A percentile compares a stretch with the other conserved stretches of the same genome.
These are phyloP conservation scores for Aureobasidium leucospermi DNA, from an alignment of 2,329 filamentous ascomycete species.

Conservation along the genomic window DNA sequence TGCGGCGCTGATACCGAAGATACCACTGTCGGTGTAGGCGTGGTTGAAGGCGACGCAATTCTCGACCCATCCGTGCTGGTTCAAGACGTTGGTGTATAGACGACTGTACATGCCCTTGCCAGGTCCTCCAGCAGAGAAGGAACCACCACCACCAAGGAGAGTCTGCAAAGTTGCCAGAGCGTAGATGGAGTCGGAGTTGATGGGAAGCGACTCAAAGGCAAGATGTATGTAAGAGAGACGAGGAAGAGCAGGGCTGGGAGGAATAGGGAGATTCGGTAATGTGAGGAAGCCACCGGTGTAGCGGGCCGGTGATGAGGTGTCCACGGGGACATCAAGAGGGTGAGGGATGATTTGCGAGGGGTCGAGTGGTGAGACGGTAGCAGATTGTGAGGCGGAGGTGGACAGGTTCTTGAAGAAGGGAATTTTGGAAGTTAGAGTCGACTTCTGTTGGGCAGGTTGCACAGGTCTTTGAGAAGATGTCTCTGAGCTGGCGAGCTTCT, in stretches of 20 bases:
- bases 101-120: constrained; percentile 99
- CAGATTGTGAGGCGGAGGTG: constrained; percentile 59
- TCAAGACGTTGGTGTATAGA: constrained; percentile 94
- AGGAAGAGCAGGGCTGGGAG: constrained; percentile 67
- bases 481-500: constrained; percentile 12
- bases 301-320: constrained; percentile 60
- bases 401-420: constrained; percentile 88
- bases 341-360: constrained; percentile 36
- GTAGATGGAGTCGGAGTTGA: constrained; percentile 88
- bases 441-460: constrained; percentile 45
- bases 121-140: constrained; percentile 91
- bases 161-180: constrained; percentile 92
- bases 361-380: constrained; percentile 50
- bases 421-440: constrained; percentile 70
- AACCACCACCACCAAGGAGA: constrained; percentile 88
- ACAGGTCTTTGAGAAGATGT: constrained; percentile 24
- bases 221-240: constrained; percentile 89
- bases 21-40: constrained; percentile 88
- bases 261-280: constrained; percentile 71
- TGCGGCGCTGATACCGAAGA: constrained; percentile 87
- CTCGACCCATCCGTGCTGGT: constrained; percentile 97
- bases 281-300: constrained; percentile 94
- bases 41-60: constrained; percentile 95
- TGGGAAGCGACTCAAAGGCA: constrained; percentile 89
- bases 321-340: constrained; percentile 40